Conservation (phyloP, 352 stramenopile species). For the Lagenidium giganteum region DNA sequence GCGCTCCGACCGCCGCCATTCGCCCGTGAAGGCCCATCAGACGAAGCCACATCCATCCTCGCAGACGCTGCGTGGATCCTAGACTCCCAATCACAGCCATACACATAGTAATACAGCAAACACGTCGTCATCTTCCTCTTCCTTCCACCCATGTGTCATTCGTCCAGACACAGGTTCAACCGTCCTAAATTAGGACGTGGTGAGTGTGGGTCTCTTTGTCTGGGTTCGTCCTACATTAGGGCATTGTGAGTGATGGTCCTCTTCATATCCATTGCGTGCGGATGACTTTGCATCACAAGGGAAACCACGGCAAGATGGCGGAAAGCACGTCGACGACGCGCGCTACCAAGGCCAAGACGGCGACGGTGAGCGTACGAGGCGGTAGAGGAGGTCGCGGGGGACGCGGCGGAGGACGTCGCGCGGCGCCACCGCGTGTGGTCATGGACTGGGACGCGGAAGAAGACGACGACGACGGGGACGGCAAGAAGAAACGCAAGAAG, state of each 20-base stretch:
- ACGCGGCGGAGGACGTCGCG: not conserved
- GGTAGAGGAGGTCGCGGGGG: not conserved
- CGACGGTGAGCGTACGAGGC: slow-evolving; percentile 10
- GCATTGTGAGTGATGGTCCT: slow-evolving; percentile 19
- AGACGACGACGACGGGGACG: not conserved
- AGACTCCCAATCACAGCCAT: too few species aligned
- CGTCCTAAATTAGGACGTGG: slow-evolving; percentile 4
- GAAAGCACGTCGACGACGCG: not conserved
- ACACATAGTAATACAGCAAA: too few species aligned
- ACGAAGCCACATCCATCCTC: too few species aligned
- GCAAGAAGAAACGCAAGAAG: slow-evolving; percentile 3
- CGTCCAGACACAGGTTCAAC: too few species aligned
- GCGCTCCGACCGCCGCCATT: too few species aligned
- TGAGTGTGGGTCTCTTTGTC: slow-evolving; percentile 20
- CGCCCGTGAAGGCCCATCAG: too few species aligned
- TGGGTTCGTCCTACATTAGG: slow-evolving; percentile 5
- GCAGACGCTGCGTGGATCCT: too few species aligned
- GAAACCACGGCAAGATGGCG: not conserved
- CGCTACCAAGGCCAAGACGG: too few species aligned
- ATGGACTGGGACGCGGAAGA: not conserved
- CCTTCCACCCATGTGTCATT: not conserved
- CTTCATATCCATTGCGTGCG: slow-evolving; percentile 2
- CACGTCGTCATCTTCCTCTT: too few species aligned
- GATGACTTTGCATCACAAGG: slow-evolving; percentile 3
- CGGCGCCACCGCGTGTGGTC: not conserved